Percentiles rank a stretch among this genome's conserved stretches.
phyloP scores from a whole-genome alignment of 129 eudicot species.

The Chrysanthemum seticuspe region DNA sequence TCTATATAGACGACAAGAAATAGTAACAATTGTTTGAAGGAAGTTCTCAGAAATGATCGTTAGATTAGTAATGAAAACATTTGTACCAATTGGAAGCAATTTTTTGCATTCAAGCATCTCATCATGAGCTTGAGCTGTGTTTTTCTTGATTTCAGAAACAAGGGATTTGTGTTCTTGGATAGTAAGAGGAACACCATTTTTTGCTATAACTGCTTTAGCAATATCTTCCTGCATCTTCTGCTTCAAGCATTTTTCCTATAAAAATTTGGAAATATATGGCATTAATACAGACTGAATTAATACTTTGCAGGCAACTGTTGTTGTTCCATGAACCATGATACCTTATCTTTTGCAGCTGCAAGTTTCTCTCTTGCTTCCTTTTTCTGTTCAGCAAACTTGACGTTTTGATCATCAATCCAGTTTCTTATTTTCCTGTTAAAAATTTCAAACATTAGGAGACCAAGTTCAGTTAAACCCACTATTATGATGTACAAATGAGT shows the following conservation, averaged over 20 bases:
- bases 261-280: neutral
- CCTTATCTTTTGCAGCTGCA: slow-evolving; percentile 57
- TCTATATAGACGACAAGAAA: slow-evolving; percentile 26
- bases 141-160: slow-evolving; percentile 36
- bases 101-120: slow-evolving; percentile 48
- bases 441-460: neutral
- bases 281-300: neutral
- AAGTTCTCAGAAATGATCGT: neutral
- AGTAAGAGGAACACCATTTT: slow-evolving; percentile 55
- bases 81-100: slow-evolving; percentile 39
- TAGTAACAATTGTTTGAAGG: neutral
- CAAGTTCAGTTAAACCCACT: neutral
- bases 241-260: slow-evolving; percentile 56
- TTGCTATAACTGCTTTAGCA: slow-evolving; percentile 34
- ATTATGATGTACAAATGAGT: slow-evolving; percentile 6
- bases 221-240: slow-evolving; percentile 39
- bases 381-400: slow-evolving; percentile 40
- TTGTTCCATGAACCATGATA: slow-evolving; percentile 16
- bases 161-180: slow-evolving; percentile 54
- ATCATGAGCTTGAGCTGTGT: slow-evolving; percentile 56
- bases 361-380: slow-evolving; percentile 49
- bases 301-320: neutral
- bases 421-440: slow-evolving; percentile 41
- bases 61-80: neutral
- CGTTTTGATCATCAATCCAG: slow-evolving; percentile 56